These are phyloP conservation scores for Hanseniaspora opuntiae DNA, from an alignment of 805 yeast genomes.

Conservation along the genomic window DNA sequence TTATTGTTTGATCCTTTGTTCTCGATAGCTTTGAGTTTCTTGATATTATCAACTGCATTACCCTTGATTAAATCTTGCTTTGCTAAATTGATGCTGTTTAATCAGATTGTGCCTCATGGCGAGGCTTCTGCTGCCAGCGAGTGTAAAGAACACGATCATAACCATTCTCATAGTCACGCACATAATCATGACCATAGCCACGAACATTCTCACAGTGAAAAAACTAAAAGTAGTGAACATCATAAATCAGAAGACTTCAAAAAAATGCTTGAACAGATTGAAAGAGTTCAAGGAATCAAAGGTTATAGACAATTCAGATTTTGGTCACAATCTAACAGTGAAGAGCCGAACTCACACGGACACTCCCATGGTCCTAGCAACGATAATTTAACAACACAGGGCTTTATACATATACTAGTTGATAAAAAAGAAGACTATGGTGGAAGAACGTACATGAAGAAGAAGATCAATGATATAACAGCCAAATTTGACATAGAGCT, in stretches of 20 bases:
- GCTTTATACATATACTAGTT: slow-evolving; percentile 6
- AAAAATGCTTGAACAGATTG: slow-evolving; percentile 57
- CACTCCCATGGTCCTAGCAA: slow-evolving; percentile 12
- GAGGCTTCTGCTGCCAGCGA: slow-evolving; percentile 18
- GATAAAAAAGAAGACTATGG: slow-evolving; percentile 32
- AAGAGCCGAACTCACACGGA: slow-evolving; percentile 13
- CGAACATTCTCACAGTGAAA: slow-evolving; percentile 32
- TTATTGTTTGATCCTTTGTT: slow-evolving; percentile 86
- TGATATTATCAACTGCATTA: slow-evolving; percentile 68
- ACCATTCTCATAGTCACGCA: slow-evolving; percentile 25
- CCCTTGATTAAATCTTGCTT: slow-evolving; percentile 79
- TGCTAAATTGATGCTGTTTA: slow-evolving; percentile 33
- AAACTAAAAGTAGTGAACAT: slow-evolving; percentile 33
- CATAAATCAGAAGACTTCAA: slow-evolving; percentile 31
- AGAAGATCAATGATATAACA: slow-evolving; percentile 53
- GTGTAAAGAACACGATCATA: slow-evolving; percentile 26
- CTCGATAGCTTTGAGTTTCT: slow-evolving; percentile 68
- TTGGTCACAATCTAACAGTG: slow-evolving; percentile 15
- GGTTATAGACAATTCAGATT: slow-evolving; percentile 17
- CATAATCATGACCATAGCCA: slow-evolving; percentile 27
- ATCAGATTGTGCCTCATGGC: neutral
- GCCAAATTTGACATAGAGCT: slow-evolving; percentile 72
- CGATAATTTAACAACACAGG: slow-evolving; percentile 1
- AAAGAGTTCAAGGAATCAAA: slow-evolving; percentile 67
- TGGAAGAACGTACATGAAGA: slow-evolving; percentile 44